Conservation (phyloP, 352 stramenopile genomes). For the Globisporangium cederbergense region DNA sequence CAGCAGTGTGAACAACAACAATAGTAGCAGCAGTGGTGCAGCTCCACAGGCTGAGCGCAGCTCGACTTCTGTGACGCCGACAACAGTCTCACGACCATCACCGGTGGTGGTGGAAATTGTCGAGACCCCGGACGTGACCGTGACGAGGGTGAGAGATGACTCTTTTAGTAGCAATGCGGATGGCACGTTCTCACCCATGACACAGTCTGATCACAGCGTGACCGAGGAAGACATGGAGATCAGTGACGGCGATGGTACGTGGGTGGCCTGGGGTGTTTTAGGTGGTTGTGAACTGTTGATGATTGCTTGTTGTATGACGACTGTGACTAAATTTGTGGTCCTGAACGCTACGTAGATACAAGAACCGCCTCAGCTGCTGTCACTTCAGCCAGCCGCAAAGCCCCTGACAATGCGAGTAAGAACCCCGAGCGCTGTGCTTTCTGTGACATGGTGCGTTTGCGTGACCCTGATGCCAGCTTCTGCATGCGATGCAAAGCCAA, state of each 20-base stretch:
- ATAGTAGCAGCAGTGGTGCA: conserved; percentile 1
- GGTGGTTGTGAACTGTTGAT: background rate
- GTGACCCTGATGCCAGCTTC: conserved; percentile 12
- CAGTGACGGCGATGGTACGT: conserved; percentile 16
- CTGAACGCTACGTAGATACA: background rate
- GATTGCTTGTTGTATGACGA: background rate
- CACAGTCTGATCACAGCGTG: conserved; percentile 13
- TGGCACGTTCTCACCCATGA: conserved; percentile 12
- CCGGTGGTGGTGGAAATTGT: conserved; percentile 4
- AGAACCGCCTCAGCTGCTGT: background rate
- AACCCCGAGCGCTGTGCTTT: conserved; percentile 5
- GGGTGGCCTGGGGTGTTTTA: background rate
- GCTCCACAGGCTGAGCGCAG: background rate
- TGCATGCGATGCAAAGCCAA: conserved; percentile 17
- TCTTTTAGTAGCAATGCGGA: conserved; percentile 12
- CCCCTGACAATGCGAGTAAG: background rate
- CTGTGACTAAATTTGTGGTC: background rate
- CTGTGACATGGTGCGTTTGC: conserved; percentile 14
- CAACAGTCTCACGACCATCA: background rate
- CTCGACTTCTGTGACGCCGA: background rate
- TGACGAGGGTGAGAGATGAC: conserved; percentile 6
- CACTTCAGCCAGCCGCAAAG: background rate
- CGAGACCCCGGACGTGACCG: conserved; percentile 7
- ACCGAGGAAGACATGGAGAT: conserved; percentile 19
- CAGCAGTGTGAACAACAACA: background rate